Evolutionary conservation across 2,329 filamentous ascomycete genomes (phyloP), one percentile per base, ranked within the genome.

Genomic region (Davidsoniella eucalypti): DNA sequence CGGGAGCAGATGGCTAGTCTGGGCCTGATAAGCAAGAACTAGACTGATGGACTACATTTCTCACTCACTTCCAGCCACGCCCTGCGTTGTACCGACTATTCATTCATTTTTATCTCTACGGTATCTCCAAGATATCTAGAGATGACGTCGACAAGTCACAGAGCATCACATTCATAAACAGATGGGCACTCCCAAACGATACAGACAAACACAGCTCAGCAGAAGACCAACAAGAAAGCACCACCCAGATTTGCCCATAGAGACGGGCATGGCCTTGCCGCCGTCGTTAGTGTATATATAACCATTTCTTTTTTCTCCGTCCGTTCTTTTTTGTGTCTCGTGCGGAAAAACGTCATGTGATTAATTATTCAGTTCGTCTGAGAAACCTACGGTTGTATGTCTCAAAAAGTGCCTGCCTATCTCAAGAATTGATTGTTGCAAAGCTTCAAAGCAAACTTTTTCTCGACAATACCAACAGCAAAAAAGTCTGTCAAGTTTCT

Each of bases 1-100:
- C 52, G 87, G 87, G 54, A 87, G 77, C 79, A 92, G 70, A 93
- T 96, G 72, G 75, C 87, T 65, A 87, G 83, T 64, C 65, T 96
- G 55, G 90, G 90, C 42, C 66, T 95, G 57, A 61, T 96, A 59
- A 81, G 82, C 61, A 87, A 87, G 65, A 82, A 92, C 57, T 84
- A 93, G 58, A 84, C 92, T 58, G 77, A 26, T 47, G 10, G 47
- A 41, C 17, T 33, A 33, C 8, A 41, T 41, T 26, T 18, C 36
- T 33, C 8, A 12, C 36, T 33, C 29, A 33, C 29, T 33, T 33
- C 29, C 29, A 33, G 29, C 4, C 8, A 33, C 12, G 29, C 12
- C 29, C 29, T 12, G 29, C 29, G 4, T 33, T 33, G 29, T 33
- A 4, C 12, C 29, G 29, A 33, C 29, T 33, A 5, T 33, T 33